Conservation (phyloP, 1,284 basidiomycete species). For the Ganoderma multipileum region DNA sequence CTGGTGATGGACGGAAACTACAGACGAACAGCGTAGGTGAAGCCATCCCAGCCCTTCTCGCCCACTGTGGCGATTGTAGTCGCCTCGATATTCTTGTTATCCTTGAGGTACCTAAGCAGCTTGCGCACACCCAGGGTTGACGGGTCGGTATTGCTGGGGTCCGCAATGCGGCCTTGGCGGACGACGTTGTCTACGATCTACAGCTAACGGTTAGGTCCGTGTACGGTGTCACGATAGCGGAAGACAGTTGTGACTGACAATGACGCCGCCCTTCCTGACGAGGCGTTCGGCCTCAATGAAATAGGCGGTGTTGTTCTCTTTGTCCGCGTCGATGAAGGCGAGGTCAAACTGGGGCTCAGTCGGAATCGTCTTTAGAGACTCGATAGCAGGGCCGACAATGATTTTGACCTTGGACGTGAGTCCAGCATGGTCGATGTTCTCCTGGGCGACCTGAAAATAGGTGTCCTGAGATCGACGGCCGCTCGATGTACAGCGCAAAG, state of each 20-base stretch:
- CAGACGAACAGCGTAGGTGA: slow-evolving; percentile 55
- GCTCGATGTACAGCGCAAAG: background rate
- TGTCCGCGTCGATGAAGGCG: slow-evolving; percentile 71
- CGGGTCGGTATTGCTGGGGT: slow-evolving; percentile 46
- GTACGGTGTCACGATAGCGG: background rate
- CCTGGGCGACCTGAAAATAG: slow-evolving; percentile 53
- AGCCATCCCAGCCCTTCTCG: slow-evolving; percentile 69
- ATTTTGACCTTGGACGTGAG: slow-evolving; percentile 53
- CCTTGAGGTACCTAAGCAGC: slow-evolving; percentile 55
- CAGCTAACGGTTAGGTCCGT: background rate
- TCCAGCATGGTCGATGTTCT: slow-evolving; percentile 58
- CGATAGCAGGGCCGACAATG: slow-evolving; percentile 56
- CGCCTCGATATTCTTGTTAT: slow-evolving; percentile 62
- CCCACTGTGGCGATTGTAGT: slow-evolving; percentile 67
- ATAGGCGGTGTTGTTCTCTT: slow-evolving; percentile 54
- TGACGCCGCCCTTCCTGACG: slow-evolving; percentile 58
- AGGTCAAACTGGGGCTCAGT: slow-evolving; percentile 59
- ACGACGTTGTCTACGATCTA: slow-evolving; percentile 72
- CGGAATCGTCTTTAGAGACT: slow-evolving; percentile 50
- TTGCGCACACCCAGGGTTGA: slow-evolving; percentile 54
- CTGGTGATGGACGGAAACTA: slow-evolving; percentile 16
- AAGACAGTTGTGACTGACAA: slow-evolving; percentile 45
- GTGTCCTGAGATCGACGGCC: background rate
- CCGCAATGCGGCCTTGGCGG: slow-evolving; percentile 53
- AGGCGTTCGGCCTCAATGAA: slow-evolving; percentile 63